Evolutionary conservation across 805 yeast genomes (phyloP).

Genomic region (Candida gorgasii): DNA sequence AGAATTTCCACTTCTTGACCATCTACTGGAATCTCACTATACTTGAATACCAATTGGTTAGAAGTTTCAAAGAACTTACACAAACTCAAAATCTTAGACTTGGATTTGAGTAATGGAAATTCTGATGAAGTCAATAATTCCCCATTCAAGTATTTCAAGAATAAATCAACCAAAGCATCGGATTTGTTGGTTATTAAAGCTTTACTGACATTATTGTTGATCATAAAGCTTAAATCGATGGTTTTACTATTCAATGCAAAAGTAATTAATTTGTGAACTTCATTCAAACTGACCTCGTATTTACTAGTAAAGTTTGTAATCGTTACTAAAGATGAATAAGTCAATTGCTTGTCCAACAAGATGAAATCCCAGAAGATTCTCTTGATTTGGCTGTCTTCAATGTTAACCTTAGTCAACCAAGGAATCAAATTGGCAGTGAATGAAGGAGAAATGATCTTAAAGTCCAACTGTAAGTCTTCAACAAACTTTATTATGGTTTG

Average conservation of each 20-base stretch:
- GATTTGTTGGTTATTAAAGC: slow-evolving; percentile 28
- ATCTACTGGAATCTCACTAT: slow-evolving; percentile 37
- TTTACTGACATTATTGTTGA: slow-evolving; percentile 40
- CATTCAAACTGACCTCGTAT: slow-evolving; percentile 28
- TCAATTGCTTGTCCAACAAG: slow-evolving; percentile 31
- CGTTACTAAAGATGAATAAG: slow-evolving; percentile 32
- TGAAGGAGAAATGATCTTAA: slow-evolving; percentile 32
- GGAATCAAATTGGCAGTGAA: slow-evolving; percentile 36
- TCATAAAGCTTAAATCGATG: slow-evolving; percentile 43
- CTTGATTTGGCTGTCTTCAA: slow-evolving; percentile 30
- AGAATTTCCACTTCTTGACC: slow-evolving; percentile 38
- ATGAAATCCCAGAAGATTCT: slow-evolving; percentile 39
- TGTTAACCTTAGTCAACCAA: slow-evolving; percentile 33
- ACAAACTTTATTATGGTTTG: slow-evolving; percentile 33
- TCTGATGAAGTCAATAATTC: slow-evolving; percentile 26
- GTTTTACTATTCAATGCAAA: slow-evolving; percentile 37
- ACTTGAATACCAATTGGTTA: slow-evolving; percentile 25
- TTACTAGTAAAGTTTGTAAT: slow-evolving; percentile 36
- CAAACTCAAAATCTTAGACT: slow-evolving; percentile 42
- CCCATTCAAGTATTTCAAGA: slow-evolving; percentile 37
- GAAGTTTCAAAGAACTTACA: slow-evolving; percentile 36
- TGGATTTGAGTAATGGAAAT: slow-evolving; percentile 19
- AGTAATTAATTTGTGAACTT: slow-evolving; percentile 28
- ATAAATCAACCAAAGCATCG: slow-evolving; percentile 29
- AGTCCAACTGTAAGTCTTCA: slow-evolving; percentile 30